A percentile compares a stretch with the other conserved stretches of the same genome.
Evolutionary conservation across 768 basidiomycete species (phyloP).

Genomic region (Lactarius akahatsu): DNA sequence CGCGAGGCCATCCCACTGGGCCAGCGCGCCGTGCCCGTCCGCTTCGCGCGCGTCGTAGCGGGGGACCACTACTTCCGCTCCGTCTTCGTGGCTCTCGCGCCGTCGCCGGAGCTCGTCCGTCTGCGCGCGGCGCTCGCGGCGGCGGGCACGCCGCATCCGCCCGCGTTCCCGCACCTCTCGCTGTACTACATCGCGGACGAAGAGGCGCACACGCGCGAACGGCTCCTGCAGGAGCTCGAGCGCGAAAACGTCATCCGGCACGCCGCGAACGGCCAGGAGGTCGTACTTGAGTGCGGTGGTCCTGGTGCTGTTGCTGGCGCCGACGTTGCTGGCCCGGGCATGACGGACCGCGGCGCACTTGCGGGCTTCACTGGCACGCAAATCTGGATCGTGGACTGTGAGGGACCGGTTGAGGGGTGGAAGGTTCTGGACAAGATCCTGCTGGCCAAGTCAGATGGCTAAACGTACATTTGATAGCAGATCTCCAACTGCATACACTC

Average conservation of each 20-base stretch:
- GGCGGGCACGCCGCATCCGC: slow-evolving; percentile 45
- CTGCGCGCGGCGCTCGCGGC: slow-evolving; percentile 52
- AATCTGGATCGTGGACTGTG: slow-evolving; percentile 60
- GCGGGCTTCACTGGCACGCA: slow-evolving; percentile 47
- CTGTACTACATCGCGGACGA: slow-evolving; percentile 68
- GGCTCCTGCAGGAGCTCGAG: slow-evolving; percentile 46
- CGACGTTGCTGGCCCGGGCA: background rate
- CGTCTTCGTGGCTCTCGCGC: slow-evolving; percentile 55
- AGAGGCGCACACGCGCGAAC: slow-evolving; percentile 58
- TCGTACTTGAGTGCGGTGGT: slow-evolving; percentile 39
- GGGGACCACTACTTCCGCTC: slow-evolving; percentile 71
- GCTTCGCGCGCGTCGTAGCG: slow-evolving; percentile 54
- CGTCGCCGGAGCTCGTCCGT: slow-evolving; percentile 44
- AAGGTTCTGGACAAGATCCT: slow-evolving; percentile 44
- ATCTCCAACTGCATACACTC: background rate
- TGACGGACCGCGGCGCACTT: slow-evolving; percentile 27
- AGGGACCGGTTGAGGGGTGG: slow-evolving; percentile 62
- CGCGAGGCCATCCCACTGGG: slow-evolving; percentile 41
- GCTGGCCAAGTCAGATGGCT: slow-evolving; percentile 13
- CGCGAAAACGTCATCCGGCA: slow-evolving; percentile 38
- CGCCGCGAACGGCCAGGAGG: slow-evolving; percentile 22
- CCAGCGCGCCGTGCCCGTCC: slow-evolving; percentile 40
- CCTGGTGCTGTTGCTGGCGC: slow-evolving; percentile 28
- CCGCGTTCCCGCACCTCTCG: slow-evolving; percentile 69
- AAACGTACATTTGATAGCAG: background rate